These are phyloP conservation scores for Aspergillus aculeatinus DNA, from an alignment of 2,329 filamentous ascomycete species.

Conservation along the genomic window DNA sequence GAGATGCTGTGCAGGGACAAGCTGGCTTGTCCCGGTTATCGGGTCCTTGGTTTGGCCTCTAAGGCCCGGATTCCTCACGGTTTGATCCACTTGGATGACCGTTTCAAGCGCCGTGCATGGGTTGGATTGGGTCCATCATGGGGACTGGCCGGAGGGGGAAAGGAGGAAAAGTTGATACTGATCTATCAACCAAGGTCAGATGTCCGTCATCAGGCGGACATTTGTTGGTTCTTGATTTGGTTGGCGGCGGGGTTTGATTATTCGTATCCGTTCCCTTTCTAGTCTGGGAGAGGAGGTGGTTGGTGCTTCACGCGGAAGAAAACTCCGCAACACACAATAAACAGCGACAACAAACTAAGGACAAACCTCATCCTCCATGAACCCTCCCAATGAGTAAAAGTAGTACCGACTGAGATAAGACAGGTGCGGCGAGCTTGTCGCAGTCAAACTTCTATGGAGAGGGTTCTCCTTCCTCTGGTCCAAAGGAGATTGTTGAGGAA, in stretches of 20 bases:
- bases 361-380: no score
- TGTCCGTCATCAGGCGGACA: not conserved
- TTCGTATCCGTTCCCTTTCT: not conserved
- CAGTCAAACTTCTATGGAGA: not conserved
- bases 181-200: not conserved
- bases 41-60: constrained; percentile 2
- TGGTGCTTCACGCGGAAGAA: not conserved
- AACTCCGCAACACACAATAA: not conserved
- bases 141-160: not conserved
- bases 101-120: constrained; percentile 5
- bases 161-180: not conserved
- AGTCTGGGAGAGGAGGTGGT: not conserved
- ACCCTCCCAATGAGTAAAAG: not conserved
- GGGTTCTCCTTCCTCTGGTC: not conserved
- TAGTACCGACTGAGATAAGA: not conserved
- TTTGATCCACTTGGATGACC: constrained; percentile 3
- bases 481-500: not conserved
- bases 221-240: not conserved
- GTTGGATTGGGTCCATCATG: not conserved
- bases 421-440: not conserved
- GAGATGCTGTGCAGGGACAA: not conserved
- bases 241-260: not conserved
- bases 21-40: constrained; percentile 2
- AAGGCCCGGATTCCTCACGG: not conserved
- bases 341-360: no score